Evolutionary conservation across 768 basidiomycete species (phyloP), one percentile per base, ranked within the genome.

Genomic region (Vararia minispora): DNA sequence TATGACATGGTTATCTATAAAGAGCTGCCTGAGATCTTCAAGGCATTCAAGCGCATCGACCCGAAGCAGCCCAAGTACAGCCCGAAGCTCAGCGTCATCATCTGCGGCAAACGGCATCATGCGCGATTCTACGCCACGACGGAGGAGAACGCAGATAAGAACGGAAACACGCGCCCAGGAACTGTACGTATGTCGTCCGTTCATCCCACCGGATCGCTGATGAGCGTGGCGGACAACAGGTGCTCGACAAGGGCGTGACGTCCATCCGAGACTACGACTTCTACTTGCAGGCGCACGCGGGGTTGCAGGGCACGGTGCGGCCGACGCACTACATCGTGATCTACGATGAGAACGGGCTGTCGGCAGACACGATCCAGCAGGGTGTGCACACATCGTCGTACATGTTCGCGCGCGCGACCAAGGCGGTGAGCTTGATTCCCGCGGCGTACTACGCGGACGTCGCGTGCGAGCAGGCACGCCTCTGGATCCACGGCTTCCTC

Each of bases 401-500:
- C 51, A 62, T 84, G 11, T 91, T 84, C 47, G 85, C 80, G 1
- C 72, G 87, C 4, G 85, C 86, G 1, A 91, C 85, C 3, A 80
- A 83, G 49, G 79, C 85, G 0, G 88, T 91, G 22, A 85, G 81
- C 52, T 62, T 89, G 17, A 67, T 87, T 9, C 84, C 86, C 0
- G 70, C 84, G 0, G 84, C 84, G 0, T 85, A 85, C 52, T 86
- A 85, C 48, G 79, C 83, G 6, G 84, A 88, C 57, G 58, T 88
- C 35, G 86, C 83, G 1, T 87, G 84, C 53, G 85, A 89, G 57
- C 64, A 86, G 8, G 86, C 79, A 0, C 60, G 85, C 26, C 79
- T 67, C 51, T 89, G 86, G 50, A 47, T 89, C 28, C 82, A 86
- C 44, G 75, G 79, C 1, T 76, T 85, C 35, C 55, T 88, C 54